Percentiles rank a stretch among this genome's conserved stretches.
Conservation (phyloP, 805 yeast species). For the Saccharomyces cerevisiae region DNA sequence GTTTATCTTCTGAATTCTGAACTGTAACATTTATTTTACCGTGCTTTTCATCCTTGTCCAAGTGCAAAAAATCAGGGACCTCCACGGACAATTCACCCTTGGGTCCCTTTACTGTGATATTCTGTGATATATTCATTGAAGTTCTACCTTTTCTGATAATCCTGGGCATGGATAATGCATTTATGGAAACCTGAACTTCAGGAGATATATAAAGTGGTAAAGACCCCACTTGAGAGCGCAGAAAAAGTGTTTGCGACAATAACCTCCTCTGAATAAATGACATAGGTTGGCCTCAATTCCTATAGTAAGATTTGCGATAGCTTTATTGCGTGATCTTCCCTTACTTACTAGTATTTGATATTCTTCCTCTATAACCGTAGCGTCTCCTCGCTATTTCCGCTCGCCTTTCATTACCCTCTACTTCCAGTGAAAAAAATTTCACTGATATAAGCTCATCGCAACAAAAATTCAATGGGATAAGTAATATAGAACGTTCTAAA, state of each 20-base stretch:
- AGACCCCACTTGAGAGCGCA: slow-evolving; percentile 67
- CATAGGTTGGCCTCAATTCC: slow-evolving; percentile 2
- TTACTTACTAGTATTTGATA: neutral
- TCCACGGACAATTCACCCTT: slow-evolving; percentile 56
- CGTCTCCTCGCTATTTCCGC: neutral
- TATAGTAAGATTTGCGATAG: neutral
- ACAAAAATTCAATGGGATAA: neutral
- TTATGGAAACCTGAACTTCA: slow-evolving; percentile 42
- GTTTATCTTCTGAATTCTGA: slow-evolving; percentile 44
- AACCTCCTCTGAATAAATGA: slow-evolving; percentile 3
- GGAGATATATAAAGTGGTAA: slow-evolving; percentile 63
- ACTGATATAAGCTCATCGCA: slow-evolving; percentile 14
- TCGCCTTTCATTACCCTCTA: neutral
- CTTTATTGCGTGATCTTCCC: neutral
- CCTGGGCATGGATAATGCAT: slow-evolving; percentile 43
- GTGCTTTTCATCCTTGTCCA: slow-evolving; percentile 12
- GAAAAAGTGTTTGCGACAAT: slow-evolving; percentile 29
- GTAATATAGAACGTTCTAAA: too few relatives aligned
- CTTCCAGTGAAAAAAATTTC: neutral
- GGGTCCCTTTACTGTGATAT: slow-evolving; percentile 65
- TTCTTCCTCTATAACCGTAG: neutral
- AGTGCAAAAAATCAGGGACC: slow-evolving; percentile 64
- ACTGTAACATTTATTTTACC: slow-evolving; percentile 47
- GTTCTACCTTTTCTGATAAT: slow-evolving; percentile 60
- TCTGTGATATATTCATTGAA: slow-evolving; percentile 47